phyloP scores from a whole-genome alignment of 495 filamentous ascomycete genomes.

The Collariella sp. region DNA sequence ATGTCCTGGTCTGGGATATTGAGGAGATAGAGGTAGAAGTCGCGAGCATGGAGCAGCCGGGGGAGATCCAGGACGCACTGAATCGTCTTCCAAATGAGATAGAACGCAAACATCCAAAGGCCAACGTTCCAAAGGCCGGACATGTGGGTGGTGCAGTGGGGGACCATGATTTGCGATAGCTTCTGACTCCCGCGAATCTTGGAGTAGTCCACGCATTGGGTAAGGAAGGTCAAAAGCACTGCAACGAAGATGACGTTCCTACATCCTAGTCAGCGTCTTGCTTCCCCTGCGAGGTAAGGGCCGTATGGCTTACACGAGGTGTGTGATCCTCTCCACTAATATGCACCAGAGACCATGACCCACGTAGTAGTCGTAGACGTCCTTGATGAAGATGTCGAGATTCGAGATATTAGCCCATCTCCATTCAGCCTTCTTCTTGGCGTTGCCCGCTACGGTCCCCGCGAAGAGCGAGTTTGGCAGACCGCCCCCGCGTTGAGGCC shows the following conservation, averaged over 20 bases:
- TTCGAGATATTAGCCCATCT: constrained; percentile 91
- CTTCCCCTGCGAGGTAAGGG: not conserved
- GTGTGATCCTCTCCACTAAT: constrained; percentile 56
- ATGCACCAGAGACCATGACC: constrained; percentile 90
- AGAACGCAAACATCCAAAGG: constrained; percentile 81
- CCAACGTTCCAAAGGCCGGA: constrained; percentile 67
- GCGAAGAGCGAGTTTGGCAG: constrained; percentile 26
- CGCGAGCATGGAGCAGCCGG: constrained; percentile 66
- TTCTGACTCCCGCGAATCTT: constrained; percentile 65
- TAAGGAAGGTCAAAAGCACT: constrained; percentile 73
- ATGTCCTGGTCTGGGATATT: constrained; percentile 86
- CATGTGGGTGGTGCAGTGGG: constrained; percentile 80
- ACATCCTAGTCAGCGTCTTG: constrained; percentile 11
- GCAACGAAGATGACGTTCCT: constrained; percentile 67
- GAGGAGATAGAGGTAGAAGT: constrained; percentile 82
- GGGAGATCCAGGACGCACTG: constrained; percentile 68
- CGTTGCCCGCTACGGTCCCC: constrained; percentile 43
- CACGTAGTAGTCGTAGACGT: constrained; percentile 85
- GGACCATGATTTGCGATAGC: constrained; percentile 67
- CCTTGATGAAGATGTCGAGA: constrained; percentile 79
- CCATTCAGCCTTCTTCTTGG: constrained; percentile 84
- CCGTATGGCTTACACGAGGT: constrained; percentile 55
- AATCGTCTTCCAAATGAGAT: constrained; percentile 73
- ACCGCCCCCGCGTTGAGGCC: constrained; percentile 6
- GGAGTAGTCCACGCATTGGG: constrained; percentile 77